Evolutionary conservation across 2,329 filamentous ascomycete species (phyloP).

Genomic region (Hymenoscyphus repandus): DNA sequence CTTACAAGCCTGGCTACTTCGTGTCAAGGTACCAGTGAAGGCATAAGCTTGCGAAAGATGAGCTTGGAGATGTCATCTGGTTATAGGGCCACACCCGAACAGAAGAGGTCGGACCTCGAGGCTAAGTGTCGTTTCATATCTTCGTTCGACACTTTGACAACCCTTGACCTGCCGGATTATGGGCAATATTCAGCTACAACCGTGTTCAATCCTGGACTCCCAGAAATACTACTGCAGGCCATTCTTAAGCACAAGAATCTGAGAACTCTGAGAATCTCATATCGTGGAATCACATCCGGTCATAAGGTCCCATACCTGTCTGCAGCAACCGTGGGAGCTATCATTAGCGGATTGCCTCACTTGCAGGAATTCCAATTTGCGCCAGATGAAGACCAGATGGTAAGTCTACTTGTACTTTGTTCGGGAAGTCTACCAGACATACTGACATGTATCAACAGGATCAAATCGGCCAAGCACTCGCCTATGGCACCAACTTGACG

Average conservation of each 20-base stretch:
- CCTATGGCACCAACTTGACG: not conserved
- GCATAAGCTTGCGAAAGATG: constrained; percentile 1
- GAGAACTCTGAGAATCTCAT: not conserved
- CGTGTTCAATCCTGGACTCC: not conserved
- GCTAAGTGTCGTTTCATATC: constrained; percentile 5
- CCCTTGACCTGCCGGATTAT: not conserved
- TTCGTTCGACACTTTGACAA: constrained; percentile 6
- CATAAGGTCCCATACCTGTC: not conserved
- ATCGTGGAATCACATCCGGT: not conserved
- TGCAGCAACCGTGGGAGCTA: not conserved
- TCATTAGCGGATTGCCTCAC: not conserved
- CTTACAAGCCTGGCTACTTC: not conserved
- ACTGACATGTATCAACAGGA: not conserved
- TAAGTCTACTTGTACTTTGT: not conserved
- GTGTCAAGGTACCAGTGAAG: not conserved
- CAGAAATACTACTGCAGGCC: not conserved
- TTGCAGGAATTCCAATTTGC: not conserved
- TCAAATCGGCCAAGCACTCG: not conserved
- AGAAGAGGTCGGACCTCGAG: not conserved
- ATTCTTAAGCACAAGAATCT: constrained; percentile 7
- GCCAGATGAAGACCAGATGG: not conserved
- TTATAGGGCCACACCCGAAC: not conserved
- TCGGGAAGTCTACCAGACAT: not conserved
- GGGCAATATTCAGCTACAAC: not conserved
- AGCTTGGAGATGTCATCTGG: not conserved